Evolutionary conservation across 371 early-diverging fungal species (phyloP).

Genomic region (Circinella minor): DNA sequence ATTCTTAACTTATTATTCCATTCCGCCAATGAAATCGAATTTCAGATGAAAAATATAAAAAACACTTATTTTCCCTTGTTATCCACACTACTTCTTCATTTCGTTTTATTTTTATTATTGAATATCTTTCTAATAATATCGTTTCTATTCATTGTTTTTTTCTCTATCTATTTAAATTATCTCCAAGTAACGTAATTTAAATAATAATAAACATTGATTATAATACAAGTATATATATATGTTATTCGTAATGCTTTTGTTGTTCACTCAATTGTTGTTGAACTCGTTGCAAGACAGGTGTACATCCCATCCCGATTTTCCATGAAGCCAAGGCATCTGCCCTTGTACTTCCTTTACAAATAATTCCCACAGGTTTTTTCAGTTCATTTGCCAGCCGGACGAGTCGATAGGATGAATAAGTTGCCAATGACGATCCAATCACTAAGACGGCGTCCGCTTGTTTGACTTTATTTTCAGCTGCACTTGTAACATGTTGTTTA

Average conservation of each 20-base stretch:
- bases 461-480: constrained; percentile 60
- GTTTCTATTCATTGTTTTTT: no score
- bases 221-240: no score
- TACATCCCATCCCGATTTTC: constrained; percentile 60
- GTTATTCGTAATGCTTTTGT: not conserved
- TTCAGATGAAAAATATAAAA: no score
- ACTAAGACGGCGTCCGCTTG: constrained; percentile 68
- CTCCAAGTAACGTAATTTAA: no score
- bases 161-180: no score
- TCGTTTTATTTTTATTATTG: no score
- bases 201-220: no score
- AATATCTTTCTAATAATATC: no score
- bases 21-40: no score
- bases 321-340: constrained; percentile 69
- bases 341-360: constrained; percentile 80
- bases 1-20: no score
- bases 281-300: constrained; percentile 34
- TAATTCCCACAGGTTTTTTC: constrained; percentile 66
- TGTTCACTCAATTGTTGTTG: constrained; percentile 1
- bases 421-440: constrained; percentile 82
- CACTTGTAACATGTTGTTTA: constrained; percentile 43
- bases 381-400: constrained; percentile 63
- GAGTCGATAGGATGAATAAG: constrained; percentile 83
- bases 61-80: no score
- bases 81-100: no score